phyloP scores from a whole-genome alignment of 305 asterid species.

The Fraxinus floribunda region DNA sequence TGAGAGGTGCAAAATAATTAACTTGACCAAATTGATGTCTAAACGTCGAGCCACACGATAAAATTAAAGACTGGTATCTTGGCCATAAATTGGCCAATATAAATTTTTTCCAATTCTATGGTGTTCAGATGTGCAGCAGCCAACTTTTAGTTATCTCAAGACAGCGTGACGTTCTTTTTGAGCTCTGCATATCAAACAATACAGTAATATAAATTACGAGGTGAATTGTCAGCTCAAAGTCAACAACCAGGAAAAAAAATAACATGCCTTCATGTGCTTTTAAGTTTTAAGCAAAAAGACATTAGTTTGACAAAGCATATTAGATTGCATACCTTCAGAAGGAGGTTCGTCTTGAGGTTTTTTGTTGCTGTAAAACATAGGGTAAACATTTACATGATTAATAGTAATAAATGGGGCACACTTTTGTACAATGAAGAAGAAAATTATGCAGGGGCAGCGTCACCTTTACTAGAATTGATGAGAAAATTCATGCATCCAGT shows the following conservation, averaged over 20 bases:
- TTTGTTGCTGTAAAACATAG: constrained; percentile 32
- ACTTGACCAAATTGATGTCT: background rate
- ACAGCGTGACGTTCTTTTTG: constrained; percentile 20
- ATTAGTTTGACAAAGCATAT: background rate
- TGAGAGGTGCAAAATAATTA: background rate
- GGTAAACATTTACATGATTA: background rate
- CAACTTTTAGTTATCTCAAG: background rate
- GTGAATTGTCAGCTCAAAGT: background rate
- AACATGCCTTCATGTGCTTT: background rate
- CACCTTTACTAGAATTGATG: background rate
- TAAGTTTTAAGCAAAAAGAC: background rate
- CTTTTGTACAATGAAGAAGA: background rate
- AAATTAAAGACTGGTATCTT: background rate
- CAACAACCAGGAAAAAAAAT: background rate
- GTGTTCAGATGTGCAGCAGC: background rate
- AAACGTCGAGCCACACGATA: background rate
- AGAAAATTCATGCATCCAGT: background rate
- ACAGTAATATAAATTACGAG: background rate
- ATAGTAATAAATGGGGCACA: background rate
- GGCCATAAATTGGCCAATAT: background rate
- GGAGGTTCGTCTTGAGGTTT: constrained; percentile 42
- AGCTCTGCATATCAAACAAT: constrained; percentile 25
- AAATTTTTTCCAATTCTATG: background rate
- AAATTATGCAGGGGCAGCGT: background rate
- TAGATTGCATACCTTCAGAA: constrained; percentile 30